phyloP scores from a whole-genome alignment of 192 early-diverging fungal species.

The Backusella morwellensis region DNA sequence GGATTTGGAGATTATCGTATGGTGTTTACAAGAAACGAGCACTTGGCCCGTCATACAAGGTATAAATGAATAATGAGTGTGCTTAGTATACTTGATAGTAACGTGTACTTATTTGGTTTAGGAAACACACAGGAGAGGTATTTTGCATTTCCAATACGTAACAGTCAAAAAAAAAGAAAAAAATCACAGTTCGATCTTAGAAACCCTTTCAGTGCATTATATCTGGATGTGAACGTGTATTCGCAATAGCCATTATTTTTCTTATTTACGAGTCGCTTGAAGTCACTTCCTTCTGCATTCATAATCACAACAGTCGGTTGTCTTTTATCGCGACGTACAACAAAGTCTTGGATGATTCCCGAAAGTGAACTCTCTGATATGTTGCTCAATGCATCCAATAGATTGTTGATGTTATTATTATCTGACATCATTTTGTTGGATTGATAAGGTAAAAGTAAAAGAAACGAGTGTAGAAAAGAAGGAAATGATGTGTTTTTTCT shows the following conservation, averaged over 20 bases:
- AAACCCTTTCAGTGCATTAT: slow-evolving; percentile 70
- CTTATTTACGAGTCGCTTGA: not conserved
- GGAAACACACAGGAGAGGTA: slow-evolving; percentile 38
- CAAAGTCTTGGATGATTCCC: not conserved
- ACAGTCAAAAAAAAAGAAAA: not conserved
- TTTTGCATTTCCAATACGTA: not conserved
- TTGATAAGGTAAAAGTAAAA: no score
- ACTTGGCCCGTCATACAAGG: slow-evolving; percentile 35
- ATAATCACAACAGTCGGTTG: not conserved
- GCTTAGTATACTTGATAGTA: not conserved
- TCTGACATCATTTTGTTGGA: no score
- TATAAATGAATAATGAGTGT: slow-evolving; percentile 20
- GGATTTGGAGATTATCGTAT: slow-evolving; percentile 49
- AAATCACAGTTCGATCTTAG: slow-evolving; percentile 23
- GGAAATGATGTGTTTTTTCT: no score
- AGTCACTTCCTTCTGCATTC: not conserved
- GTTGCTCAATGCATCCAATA: not conserved
- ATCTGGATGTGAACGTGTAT: slow-evolving; percentile 59
- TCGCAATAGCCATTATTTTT: slow-evolving; percentile 16
- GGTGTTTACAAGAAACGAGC: slow-evolving; percentile 51
- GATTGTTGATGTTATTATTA: not conserved
- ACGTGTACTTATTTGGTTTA: not conserved
- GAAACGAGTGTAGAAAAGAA: no score
- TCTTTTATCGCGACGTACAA: not conserved
- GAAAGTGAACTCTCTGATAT: not conserved